phyloP scores from a whole-genome alignment of 1,284 basidiomycete genomes.

The Cryptococcus jaspeensis region DNA sequence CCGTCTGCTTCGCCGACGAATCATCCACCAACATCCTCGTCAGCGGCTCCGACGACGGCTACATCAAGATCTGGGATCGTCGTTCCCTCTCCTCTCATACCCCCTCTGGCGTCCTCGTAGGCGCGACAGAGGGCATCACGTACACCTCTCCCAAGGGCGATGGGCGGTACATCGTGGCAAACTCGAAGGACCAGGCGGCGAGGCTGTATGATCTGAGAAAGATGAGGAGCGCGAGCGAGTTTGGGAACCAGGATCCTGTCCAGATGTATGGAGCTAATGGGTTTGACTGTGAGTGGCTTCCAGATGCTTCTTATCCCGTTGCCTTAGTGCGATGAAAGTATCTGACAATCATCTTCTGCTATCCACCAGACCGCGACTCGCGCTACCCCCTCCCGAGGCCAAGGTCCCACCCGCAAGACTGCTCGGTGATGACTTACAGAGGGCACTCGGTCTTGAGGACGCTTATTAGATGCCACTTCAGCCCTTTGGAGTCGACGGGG shows the following conservation, averaged over 20 bases:
- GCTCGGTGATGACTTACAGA: constrained; percentile 91
- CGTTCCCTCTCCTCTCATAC: constrained; percentile 76
- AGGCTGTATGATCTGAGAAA: constrained; percentile 93
- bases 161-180: constrained; percentile 93
- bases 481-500: constrained; percentile 85
- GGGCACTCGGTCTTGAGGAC: constrained; percentile 92
- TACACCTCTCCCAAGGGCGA: constrained; percentile 84
- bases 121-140: constrained; percentile 93
- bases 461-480: constrained; percentile 94
- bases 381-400: constrained; percentile 47
- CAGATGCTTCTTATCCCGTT: background rate
- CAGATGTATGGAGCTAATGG: constrained; percentile 61
- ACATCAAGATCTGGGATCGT: constrained; percentile 96
- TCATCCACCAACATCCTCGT: constrained; percentile 89
- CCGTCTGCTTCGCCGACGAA: constrained; percentile 91
- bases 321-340: background rate
- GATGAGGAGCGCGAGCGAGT: constrained; percentile 76
- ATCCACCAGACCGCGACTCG: constrained; percentile 61
- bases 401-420: constrained; percentile 74
- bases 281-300: constrained; percentile 75
- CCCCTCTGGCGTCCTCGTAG: constrained; percentile 87
- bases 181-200: constrained; percentile 92
- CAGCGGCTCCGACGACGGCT: constrained; percentile 90
- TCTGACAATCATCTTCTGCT: background rate
- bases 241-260: constrained; percentile 58